Evolutionary conservation across 352 stramenopile genomes (phyloP).

Genomic region (Globisporangium iwayamae): DNA sequence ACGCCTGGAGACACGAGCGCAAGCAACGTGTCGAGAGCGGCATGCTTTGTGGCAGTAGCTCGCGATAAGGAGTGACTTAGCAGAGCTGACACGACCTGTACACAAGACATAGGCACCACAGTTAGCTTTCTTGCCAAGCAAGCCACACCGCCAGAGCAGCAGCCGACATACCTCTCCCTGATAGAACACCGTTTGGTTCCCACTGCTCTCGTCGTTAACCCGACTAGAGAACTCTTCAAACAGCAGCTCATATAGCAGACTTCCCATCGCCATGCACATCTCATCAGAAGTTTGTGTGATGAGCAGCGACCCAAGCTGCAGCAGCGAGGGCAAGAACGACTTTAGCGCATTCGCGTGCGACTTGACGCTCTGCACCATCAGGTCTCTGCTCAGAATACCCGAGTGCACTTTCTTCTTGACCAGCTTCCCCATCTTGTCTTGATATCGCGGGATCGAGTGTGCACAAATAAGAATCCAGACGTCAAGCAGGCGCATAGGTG

Average conservation of each 20-base stretch:
- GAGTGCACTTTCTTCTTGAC: slow-evolving; percentile 38
- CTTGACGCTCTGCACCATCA: slow-evolving; percentile 32
- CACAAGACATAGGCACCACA: neutral
- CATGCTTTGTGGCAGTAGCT: slow-evolving; percentile 21
- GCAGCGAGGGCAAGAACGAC: slow-evolving; percentile 37
- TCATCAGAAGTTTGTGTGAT: slow-evolving; percentile 21
- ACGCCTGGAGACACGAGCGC: slow-evolving; percentile 25
- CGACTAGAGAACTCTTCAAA: slow-evolving; percentile 44
- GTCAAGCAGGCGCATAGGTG: slow-evolving; percentile 37
- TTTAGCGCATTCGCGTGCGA: slow-evolving; percentile 38
- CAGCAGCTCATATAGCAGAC: slow-evolving; percentile 39
- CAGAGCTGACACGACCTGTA: slow-evolving; percentile 36
- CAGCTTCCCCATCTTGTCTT: slow-evolving; percentile 35
- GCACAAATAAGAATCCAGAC: slow-evolving; percentile 43
- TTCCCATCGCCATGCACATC: slow-evolving; percentile 24
- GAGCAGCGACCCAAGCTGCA: slow-evolving; percentile 32
- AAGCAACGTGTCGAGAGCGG: slow-evolving; percentile 34
- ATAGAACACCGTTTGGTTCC: slow-evolving; percentile 33
- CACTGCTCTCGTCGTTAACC: slow-evolving; percentile 14
- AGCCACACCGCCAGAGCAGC: neutral
- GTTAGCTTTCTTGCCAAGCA: neutral
- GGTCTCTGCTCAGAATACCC: slow-evolving; percentile 19
- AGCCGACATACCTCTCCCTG: slow-evolving; percentile 38
- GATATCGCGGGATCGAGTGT: slow-evolving; percentile 38
- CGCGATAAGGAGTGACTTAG: slow-evolving; percentile 34